Conservation (phyloP, 2,329 filamentous ascomycete species). For the Claviceps pusilla region DNA sequence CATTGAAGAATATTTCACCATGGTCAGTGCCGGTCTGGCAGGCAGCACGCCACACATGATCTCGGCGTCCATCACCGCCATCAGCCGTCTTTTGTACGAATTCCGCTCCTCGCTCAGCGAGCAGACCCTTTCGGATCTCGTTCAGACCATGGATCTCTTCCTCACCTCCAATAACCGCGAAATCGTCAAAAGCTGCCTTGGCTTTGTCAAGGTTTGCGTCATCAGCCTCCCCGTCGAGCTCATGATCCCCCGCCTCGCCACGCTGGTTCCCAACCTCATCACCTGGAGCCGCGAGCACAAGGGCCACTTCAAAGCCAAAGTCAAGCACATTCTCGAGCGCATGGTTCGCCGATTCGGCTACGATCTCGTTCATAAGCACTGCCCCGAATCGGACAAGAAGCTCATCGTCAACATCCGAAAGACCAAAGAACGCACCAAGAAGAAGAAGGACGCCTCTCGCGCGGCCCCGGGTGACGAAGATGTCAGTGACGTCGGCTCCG, state of each 20-base stretch:
- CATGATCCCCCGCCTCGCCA: slow-evolving; percentile 60
- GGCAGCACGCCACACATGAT: slow-evolving; percentile 94
- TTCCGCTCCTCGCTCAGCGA: slow-evolving; percentile 59
- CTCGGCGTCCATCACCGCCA: slow-evolving; percentile 85
- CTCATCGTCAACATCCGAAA: slow-evolving; percentile 90
- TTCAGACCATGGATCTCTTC: slow-evolving; percentile 92
- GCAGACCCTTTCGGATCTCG: slow-evolving; percentile 63
- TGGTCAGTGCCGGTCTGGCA: slow-evolving; percentile 91
- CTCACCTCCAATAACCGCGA: slow-evolving; percentile 92
- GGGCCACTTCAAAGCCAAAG: slow-evolving; percentile 88
- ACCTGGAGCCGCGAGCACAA: slow-evolving; percentile 98
- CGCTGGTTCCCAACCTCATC: slow-evolving; percentile 78
- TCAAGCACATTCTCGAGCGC: slow-evolving; percentile 93
- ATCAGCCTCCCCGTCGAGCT: slow-evolving; percentile 69
- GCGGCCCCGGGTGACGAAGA: slow-evolving; percentile 39
- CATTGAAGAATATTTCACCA: slow-evolving; percentile 92
- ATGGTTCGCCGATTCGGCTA: slow-evolving; percentile 86
- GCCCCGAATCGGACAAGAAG: slow-evolving; percentile 76
- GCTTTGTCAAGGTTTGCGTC: slow-evolving; percentile 92
- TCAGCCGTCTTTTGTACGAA: slow-evolving; percentile 85
- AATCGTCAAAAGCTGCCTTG: slow-evolving; percentile 85
- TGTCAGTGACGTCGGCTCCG: slow-evolving; percentile 36
- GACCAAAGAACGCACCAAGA: slow-evolving; percentile 78
- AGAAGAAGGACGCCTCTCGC: slow-evolving; percentile 60
- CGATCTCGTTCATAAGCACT: slow-evolving; percentile 62